phyloP scores from a whole-genome alignment of 2,329 filamentous ascomycete genomes.

The Talaromyces albobiverticillius region DNA sequence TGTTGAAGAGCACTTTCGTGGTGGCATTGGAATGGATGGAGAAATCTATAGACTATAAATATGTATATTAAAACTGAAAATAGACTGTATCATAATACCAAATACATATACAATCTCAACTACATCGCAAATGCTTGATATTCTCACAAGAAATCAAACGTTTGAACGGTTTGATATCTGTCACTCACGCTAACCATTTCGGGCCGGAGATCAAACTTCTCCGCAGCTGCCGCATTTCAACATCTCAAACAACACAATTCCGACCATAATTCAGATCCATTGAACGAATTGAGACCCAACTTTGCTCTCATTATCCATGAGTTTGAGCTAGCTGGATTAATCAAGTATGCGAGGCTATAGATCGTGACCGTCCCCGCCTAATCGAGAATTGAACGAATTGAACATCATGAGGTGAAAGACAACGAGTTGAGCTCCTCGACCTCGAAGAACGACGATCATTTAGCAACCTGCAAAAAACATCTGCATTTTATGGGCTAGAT shows the following conservation, averaged over 20 bases:
- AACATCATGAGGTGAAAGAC: too few relatives aligned
- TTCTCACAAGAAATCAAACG: background rate
- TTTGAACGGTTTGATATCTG: too few relatives aligned
- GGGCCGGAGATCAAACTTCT: constrained; percentile 16
- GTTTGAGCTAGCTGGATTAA: too few relatives aligned
- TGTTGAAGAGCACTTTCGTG: constrained; percentile 75
- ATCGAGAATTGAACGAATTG: too few relatives aligned
- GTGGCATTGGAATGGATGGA: constrained; percentile 75
- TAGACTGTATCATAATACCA: background rate
- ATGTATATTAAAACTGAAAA: constrained; percentile 12
- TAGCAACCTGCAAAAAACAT: background rate
- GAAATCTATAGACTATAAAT: constrained; percentile 61
- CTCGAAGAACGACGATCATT: background rate
- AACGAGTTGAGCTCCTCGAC: too few relatives aligned
- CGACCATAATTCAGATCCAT: background rate
- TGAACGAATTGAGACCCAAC: background rate
- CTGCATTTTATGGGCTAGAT: background rate
- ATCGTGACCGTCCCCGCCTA: too few relatives aligned
- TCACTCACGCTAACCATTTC: constrained; percentile 14
- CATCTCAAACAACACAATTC: background rate
- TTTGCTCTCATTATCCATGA: too few relatives aligned
- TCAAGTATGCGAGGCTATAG: too few relatives aligned
- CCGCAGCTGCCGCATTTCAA: constrained; percentile 6
- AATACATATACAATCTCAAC: background rate
- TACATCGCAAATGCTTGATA: background rate